A percentile compares a stretch with the other conserved stretches of the same genome.
phyloP scores from a whole-genome alignment of 768 basidiomycete species.

The Cubamyces lactineus region DNA sequence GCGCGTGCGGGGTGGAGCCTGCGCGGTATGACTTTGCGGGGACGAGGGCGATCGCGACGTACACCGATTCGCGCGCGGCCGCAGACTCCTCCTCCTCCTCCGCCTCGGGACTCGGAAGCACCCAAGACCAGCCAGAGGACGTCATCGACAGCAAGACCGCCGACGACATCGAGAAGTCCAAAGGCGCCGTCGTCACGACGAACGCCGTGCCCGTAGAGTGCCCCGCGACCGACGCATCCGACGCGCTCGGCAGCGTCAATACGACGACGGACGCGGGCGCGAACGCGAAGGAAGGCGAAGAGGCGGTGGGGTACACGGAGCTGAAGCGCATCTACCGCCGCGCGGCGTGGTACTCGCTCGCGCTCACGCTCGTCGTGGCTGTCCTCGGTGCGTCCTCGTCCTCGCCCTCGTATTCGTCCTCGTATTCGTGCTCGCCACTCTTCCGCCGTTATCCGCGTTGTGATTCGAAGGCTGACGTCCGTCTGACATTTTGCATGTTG shows the following conservation, averaged over 20 bases:
- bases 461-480: too few relatives aligned
- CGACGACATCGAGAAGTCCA: neutral
- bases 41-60: constrained; percentile 37
- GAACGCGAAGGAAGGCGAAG: neutral
- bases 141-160: too few relatives aligned
- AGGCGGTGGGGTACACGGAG: constrained; percentile 11
- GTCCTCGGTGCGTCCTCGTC: constrained; percentile 30
- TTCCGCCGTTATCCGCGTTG: too few relatives aligned
- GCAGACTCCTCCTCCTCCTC: too few relatives aligned
- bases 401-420: too few relatives aligned
- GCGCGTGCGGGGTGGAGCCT: too few relatives aligned
- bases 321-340: constrained; percentile 34
- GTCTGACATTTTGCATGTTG: too few relatives aligned
- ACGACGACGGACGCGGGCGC: too few relatives aligned
- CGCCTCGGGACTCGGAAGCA: too few relatives aligned
- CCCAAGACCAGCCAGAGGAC: too few relatives aligned
- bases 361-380: constrained; percentile 33
- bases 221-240: neutral
- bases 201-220: neutral
- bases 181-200: constrained; percentile 13
- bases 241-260: neutral
- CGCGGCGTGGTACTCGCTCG: constrained; percentile 36
- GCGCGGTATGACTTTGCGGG: constrained; percentile 40
- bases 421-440: too few relatives aligned
- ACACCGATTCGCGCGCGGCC: constrained; percentile 20